A percentile compares a stretch with the other conserved stretches of the same genome.
These are phyloP conservation scores for Ganoderma lucidum DNA, from an alignment of 1,284 basidiomycete species.

Conservation along the genomic window DNA sequence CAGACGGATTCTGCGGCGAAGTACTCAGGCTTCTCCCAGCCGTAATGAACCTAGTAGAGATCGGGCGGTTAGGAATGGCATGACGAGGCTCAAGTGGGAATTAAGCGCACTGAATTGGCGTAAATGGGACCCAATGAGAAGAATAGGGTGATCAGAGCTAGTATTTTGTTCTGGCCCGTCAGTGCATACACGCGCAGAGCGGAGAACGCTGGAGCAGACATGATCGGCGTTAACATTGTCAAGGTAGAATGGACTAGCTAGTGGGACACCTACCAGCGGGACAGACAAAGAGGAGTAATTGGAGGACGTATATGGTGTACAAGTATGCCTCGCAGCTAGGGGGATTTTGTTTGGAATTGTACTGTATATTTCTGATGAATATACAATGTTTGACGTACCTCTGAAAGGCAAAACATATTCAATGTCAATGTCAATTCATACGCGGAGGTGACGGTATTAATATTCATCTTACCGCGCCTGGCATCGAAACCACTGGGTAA, in stretches of 20 bases:
- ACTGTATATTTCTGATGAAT: not conserved
- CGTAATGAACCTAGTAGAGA: slow-evolving; percentile 7
- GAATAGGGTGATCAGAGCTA: slow-evolving; percentile 9
- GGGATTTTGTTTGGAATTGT: too few species aligned
- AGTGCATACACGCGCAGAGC: slow-evolving; percentile 15
- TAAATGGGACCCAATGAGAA: slow-evolving; percentile 12
- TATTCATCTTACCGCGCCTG: not conserved
- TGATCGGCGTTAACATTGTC: too few species aligned
- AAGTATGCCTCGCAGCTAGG: slow-evolving; percentile 10
- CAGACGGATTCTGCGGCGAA: not conserved
- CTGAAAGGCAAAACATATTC: not conserved
- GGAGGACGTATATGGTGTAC: slow-evolving; percentile 6
- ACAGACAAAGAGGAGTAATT: slow-evolving; percentile 10
- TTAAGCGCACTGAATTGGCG: slow-evolving; percentile 8
- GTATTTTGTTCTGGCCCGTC: slow-evolving; percentile 7
- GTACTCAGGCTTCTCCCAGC: slow-evolving; percentile 10
- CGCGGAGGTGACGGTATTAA: not conserved
- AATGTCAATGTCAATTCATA: not conserved
- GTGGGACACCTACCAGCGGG: slow-evolving; percentile 7
- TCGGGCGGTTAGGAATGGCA: not conserved
- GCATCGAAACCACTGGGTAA: slow-evolving; percentile 3
- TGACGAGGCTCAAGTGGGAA: too few species aligned
- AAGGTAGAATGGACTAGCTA: not conserved
- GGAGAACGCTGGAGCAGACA: not conserved
- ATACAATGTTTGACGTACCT: not conserved